These are phyloP conservation scores for Globisporangium spinosum DNA, from an alignment of 352 stramenopile genomes.

Conservation along the genomic window DNA sequence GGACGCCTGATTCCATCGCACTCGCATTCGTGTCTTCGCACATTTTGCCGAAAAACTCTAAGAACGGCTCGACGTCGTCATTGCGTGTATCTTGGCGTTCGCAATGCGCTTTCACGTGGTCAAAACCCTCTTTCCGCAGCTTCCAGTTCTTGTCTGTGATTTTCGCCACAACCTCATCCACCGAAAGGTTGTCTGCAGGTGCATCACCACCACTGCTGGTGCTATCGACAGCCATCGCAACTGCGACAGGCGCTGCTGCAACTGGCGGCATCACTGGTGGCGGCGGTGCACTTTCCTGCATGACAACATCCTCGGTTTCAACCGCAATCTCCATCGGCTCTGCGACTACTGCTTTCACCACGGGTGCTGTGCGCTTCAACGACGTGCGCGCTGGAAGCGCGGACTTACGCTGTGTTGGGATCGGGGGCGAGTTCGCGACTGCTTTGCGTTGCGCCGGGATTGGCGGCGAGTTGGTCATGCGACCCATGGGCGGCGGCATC, in stretches of 20 bases:
- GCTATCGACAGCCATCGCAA: slow-evolving; percentile 5
- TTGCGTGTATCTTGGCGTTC: slow-evolving; percentile 42
- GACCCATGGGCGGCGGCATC: slow-evolving; percentile 20
- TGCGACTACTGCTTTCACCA: not conserved
- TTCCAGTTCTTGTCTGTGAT: slow-evolving; percentile 87
- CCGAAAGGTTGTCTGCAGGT: slow-evolving; percentile 20
- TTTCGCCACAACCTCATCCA: slow-evolving; percentile 53
- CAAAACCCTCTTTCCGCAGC: slow-evolving; percentile 77
- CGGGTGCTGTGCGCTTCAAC: slow-evolving; percentile 3
- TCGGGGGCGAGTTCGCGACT: slow-evolving; percentile 27
- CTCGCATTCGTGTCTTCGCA: slow-evolving; percentile 83
- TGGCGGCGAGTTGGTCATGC: slow-evolving; percentile 44
- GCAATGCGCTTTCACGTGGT: slow-evolving; percentile 63
- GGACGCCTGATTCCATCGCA: slow-evolving; percentile 71
- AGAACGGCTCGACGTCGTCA: slow-evolving; percentile 40
- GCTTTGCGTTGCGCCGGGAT: slow-evolving; percentile 18
- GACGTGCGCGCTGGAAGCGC: slow-evolving; percentile 6
- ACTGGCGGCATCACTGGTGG: slow-evolving; percentile 1
- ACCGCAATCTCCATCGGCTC: slow-evolving; percentile 17
- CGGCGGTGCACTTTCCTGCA: slow-evolving; percentile 19
- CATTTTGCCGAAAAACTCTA: slow-evolving; percentile 75
- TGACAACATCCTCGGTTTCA: slow-evolving; percentile 21
- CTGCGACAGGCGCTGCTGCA: slow-evolving; percentile 14
- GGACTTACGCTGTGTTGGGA: slow-evolving; percentile 18
- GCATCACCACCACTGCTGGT: not conserved